phyloP scores from a whole-genome alignment of 345 rosid genomes.

The Lenwebbia sp. region DNA sequence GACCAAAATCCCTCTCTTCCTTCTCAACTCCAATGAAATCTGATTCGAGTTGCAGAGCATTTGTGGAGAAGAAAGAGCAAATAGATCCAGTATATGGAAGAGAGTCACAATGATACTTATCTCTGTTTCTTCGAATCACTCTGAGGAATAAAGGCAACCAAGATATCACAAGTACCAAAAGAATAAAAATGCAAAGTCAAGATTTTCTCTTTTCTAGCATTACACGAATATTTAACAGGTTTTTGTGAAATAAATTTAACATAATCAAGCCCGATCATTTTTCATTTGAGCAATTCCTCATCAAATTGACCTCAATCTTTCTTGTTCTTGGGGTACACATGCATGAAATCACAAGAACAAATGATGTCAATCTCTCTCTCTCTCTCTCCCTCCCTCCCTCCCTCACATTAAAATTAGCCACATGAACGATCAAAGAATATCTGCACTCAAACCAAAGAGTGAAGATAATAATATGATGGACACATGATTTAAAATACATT shows the following conservation, averaged over 20 bases:
- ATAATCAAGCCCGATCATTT: background rate
- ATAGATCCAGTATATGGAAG: background rate
- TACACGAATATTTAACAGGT: background rate
- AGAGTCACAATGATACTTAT: background rate
- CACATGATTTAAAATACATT: background rate
- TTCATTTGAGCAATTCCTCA: background rate
- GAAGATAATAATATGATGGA: background rate
- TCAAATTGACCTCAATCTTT: background rate
- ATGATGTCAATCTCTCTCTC: background rate
- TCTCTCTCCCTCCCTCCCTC: too few relatives aligned
- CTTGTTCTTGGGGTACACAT: background rate
- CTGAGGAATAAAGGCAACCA: background rate
- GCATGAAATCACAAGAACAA: background rate
- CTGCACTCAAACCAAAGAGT: background rate
- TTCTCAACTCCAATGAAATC: background rate
- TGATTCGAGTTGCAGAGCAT: background rate
- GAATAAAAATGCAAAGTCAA: background rate
- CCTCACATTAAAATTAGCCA: background rate
- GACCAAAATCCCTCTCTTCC: conserved; percentile 1
- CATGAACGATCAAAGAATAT: background rate
- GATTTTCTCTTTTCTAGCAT: background rate
- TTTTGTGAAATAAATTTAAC: background rate
- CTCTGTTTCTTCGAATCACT: background rate
- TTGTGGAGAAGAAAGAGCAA: background rate
- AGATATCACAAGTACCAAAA: background rate